Base-by-base conservation (phyloP, 495 filamentous ascomycete species). In the Elasticomyces elasticus region DNA sequence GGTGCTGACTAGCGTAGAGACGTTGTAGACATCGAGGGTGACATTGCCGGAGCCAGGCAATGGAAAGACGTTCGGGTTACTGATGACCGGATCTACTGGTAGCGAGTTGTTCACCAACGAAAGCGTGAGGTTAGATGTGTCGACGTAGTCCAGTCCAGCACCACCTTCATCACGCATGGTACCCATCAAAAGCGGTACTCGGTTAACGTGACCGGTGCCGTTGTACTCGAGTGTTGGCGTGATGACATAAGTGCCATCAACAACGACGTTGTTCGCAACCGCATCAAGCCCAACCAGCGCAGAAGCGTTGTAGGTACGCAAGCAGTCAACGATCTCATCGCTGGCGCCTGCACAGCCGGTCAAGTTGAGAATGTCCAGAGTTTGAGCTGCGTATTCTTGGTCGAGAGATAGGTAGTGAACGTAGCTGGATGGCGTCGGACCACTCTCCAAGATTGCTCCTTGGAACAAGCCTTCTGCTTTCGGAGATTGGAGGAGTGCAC, bases 401-500 rank as follows among this genome's bases (percentile, higher is more conserved):
- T 22, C 40, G 30, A 55, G 41, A 24, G 23, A 22, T 23, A 41
- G 25, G 46, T 35, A 44, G 51, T 46, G 26, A 38, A 13, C 45
- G 42, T 54, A 49, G 27, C 22, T 37, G 22, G 40, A 43, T 48
- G 42, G 42, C 5, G 20, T 15, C 5, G 42, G 42, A 15, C 22
- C 46, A 19, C 46, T 49, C 53, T 62, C 46, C 24, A 65, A 44
- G 12, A 65, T 65, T 1, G 60, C 62, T 7, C 49, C 56, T 1
- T 27, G 17, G 43, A 60, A 55, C 5, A 52, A 30, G 1, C 52
- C 50, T 15, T 24, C 28, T 15, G 50, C 51, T 26, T 40, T 20
- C 20, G 62, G 56, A 0, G 46, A 47, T 6, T 49, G 35, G 22
- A 64, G 23, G 22, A 64, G 43, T 2, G 48, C 52, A 7, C 48